Base-by-base conservation (phyloP, 164 flowering plant species). In the Saururus chinensis region DNA sequence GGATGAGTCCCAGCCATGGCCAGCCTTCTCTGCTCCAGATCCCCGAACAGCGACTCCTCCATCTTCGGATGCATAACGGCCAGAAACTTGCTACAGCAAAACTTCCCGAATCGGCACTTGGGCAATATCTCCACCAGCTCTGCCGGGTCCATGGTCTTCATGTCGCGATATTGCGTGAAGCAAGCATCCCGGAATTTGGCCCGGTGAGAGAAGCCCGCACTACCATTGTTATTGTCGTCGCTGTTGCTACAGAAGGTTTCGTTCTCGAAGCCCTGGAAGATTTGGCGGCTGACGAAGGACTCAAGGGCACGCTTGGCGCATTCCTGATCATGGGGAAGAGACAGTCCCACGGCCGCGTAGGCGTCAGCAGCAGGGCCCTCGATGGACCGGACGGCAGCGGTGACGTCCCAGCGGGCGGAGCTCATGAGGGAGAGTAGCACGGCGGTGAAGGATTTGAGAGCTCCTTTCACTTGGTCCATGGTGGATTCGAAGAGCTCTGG, bases 181-280 rank as follows among this genome's bases (percentile, higher is more conserved):
- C 95, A 85, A 54, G 87, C 91, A 0, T 73, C 74, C 4, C 95
- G 85, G 74, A 76, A 85, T 66, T 89, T 93, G 63, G 83, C 84
- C 0, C 95, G 95, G 62, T 84, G 81, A 0, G 87, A 81, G 9
- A 92, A 88, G 21, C 89, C 80, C 40, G 88, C 88, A 75, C 90
- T 85, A 9, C 97, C 95, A 56, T 88, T 93, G 80, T 89, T 86
- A 76, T 89, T n/a, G n/a, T n/a, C n/a, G n/a, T n/a, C n/a, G n/a
- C n/a, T n/a, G n/a, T n/a, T n/a, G n/a, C n/a, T n/a, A n/a, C n/a
- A 87, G 84, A 93, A 89, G 8, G 92, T 88, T 71, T 93, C 98
- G 66, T 93, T 95, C 62, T 89, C 97, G 62, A 93, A 93, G 1
- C 96, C 96, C 45, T 82, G 87, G 74, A 93, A 93, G 66, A 89